Evolutionary conservation across 106 monocot species (phyloP), one percentile per base, ranked within the genome.

Genomic region (Dioscorea dumetorum): DNA sequence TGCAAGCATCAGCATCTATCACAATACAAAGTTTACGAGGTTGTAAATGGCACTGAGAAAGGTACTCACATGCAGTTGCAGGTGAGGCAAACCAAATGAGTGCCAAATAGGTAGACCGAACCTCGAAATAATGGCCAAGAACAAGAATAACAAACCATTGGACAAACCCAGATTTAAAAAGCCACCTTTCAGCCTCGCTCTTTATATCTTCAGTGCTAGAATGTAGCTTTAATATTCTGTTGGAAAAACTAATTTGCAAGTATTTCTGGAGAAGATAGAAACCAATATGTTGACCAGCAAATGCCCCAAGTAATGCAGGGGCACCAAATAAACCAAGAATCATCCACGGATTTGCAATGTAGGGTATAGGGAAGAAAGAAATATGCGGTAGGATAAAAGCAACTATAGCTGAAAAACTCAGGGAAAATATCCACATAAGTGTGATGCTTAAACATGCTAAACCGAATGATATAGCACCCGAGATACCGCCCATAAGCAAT

Each of bases 111-210:
- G 99, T 78, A 51, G 83, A 84, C 24, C 87, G 87, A 73, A 69
- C 75, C 61, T 87, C 90, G 57, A 67, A 85, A 28, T 58, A 79
- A 63, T 73, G 90, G 21, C 90, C 99, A 23, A 87, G 22, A 67
- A 78, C 70, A 66, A 99, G 90, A 81, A 87, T 74, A 34, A 83
- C 18, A 58, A 87, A 73, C 93, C 93, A 99, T 74, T 90, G 93
- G 58, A 93, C 64, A 78, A 90, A 85, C 48, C 99, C 99, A 74
- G 87, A 57, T 81, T 99, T 99, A 69, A 90, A 99, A 75, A 99
- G 68, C 93, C 99, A 99, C 78, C 99, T 93, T 77, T 99, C 99
- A 67, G 84, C 75, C 69, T 97, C 92, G 65, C 79, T 79, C 20
- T 78, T 78, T 2, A 81, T 60, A 72, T 78, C 79, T 72, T 58